Evolutionary conservation across 805 yeast species (phyloP).

Genomic region (Wickerhamomyces strasburgensis): DNA sequence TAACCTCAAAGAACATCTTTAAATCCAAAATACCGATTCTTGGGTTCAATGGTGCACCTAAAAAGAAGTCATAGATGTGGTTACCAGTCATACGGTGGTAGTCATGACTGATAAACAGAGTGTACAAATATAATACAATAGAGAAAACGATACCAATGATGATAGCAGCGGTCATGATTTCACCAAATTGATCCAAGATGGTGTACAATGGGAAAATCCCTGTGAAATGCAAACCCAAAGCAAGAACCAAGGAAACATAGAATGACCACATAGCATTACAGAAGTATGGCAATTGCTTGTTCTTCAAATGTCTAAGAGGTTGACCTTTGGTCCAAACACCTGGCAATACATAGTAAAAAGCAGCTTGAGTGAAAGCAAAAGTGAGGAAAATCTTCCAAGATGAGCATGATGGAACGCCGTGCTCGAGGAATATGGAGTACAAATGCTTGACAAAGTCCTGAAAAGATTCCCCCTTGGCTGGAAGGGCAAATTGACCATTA

Average conservation of each 20-base stretch:
- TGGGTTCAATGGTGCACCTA: conserved; percentile 98
- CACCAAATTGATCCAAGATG: conserved; percentile 78
- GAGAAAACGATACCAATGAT: conserved; percentile 69
- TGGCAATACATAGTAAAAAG: conserved; percentile 79
- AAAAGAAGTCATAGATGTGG: conserved; percentile 82
- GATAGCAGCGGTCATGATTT: conserved; percentile 90
- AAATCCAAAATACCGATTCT: conserved; percentile 87
- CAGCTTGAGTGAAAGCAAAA: conserved; percentile 63
- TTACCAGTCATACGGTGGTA: conserved; percentile 91
- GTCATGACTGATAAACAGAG: conserved; percentile 61
- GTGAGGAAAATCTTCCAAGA: conserved; percentile 70
- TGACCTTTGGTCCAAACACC: conserved; percentile 96
- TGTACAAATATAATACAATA: conserved; percentile 62
- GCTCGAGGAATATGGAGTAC: conserved; percentile 39
- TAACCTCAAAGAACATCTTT: conserved; percentile 96
- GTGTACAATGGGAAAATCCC: conserved; percentile 71
- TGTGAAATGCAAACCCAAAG: conserved; percentile 61
- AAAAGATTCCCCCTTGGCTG: conserved; percentile 46
- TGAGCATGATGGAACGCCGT: conserved; percentile 53
- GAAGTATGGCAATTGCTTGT: conserved; percentile 80
- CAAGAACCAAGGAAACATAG: conserved; percentile 59
- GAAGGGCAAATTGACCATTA: conserved; percentile 67
- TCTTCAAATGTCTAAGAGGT: conserved; percentile 76
- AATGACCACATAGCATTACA: conserved; percentile 90
- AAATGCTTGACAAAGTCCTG: conserved; percentile 41